phyloP scores from a whole-genome alignment of 371 early-diverging fungal species.

The Entomophthora muscae region DNA sequence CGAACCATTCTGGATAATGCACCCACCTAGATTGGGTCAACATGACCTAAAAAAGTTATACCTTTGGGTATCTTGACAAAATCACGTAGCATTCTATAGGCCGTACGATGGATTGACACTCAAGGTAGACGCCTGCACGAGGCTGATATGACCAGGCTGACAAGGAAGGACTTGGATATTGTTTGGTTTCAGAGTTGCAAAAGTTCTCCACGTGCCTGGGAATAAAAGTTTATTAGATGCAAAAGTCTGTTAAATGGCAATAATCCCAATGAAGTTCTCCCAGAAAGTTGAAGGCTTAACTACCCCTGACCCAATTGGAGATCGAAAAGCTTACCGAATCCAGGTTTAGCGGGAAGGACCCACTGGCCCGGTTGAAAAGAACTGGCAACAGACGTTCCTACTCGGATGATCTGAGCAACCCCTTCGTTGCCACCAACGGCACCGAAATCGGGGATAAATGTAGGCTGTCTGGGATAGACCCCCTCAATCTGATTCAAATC shows the following conservation, averaged over 20 bases:
- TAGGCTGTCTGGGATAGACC: conserved; percentile 65
- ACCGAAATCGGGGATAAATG: conserved; percentile 11
- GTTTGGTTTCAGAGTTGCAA: conserved; percentile 23
- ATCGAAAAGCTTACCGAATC: conserved; percentile 21
- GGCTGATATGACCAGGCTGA: conserved; percentile 22
- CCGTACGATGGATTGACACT: conserved; percentile 88
- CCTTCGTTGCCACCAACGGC: conserved; percentile 18
- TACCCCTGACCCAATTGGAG: no score
- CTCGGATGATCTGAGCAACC: conserved; percentile 18
- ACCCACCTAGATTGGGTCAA: conserved; percentile 40
- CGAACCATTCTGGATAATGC: conserved; percentile 83
- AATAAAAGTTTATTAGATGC: not conserved
- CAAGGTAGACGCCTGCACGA: conserved; percentile 50
- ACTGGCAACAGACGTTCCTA: conserved; percentile 15
- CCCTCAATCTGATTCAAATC: conserved; percentile 92
- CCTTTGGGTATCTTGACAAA: conserved; percentile 47
- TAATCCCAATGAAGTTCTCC: no score
- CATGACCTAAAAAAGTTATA: conserved; percentile 11
- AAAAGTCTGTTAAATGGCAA: no score
- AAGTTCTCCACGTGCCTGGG: conserved; percentile 83
- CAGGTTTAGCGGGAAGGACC: conserved; percentile 54
- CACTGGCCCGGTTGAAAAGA: conserved; percentile 35
- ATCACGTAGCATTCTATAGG: conserved; percentile 80
- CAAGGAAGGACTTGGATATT: conserved; percentile 22
- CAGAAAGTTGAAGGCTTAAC: no score